A percentile compares a stretch with the other conserved stretches of the same genome.
phyloP scores from a whole-genome alignment of 2,329 filamentous ascomycete genomes.

The Parafenestella ontariensis region DNA sequence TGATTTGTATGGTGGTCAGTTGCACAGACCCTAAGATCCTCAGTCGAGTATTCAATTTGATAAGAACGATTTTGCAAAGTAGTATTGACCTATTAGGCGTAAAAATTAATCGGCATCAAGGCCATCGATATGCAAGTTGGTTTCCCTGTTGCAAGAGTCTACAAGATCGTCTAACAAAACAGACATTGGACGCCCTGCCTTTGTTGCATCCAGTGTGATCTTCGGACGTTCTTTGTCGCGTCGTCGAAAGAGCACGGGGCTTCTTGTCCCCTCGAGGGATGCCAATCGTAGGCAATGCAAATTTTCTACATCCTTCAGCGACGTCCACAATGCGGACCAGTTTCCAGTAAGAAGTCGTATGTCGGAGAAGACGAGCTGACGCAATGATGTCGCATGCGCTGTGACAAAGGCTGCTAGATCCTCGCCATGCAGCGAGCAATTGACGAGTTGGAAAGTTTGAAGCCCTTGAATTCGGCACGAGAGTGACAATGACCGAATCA shows the following conservation, averaged over 20 bases:
- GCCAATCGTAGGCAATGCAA: constrained; percentile 14
- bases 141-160: neutral
- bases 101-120: neutral
- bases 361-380: constrained; percentile 16
- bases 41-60: neutral
- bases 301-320: constrained; percentile 8
- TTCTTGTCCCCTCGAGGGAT: constrained; percentile 5
- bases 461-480: constrained; percentile 18
- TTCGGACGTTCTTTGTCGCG: constrained; percentile 5
- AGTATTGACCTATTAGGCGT: neutral
- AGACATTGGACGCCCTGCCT: constrained; percentile 3
- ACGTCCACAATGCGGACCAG: constrained; percentile 20
- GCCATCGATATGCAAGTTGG: neutral
- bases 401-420: constrained; percentile 23
- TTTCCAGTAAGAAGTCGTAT: constrained; percentile 19
- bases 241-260: neutral
- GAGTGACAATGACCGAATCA: constrained; percentile 23
- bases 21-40: neutral
- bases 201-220: constrained; percentile 8
- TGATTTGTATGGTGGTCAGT: too few relatives aligned
- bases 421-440: constrained; percentile 19
- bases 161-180: constrained; percentile 17
- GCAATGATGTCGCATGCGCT: constrained; percentile 22
- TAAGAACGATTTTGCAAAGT: neutral
- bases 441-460: constrained; percentile 21